Evolutionary conservation across 371 early-diverging fungal species (phyloP).

Genomic region (Actinomortierella wolfii): DNA sequence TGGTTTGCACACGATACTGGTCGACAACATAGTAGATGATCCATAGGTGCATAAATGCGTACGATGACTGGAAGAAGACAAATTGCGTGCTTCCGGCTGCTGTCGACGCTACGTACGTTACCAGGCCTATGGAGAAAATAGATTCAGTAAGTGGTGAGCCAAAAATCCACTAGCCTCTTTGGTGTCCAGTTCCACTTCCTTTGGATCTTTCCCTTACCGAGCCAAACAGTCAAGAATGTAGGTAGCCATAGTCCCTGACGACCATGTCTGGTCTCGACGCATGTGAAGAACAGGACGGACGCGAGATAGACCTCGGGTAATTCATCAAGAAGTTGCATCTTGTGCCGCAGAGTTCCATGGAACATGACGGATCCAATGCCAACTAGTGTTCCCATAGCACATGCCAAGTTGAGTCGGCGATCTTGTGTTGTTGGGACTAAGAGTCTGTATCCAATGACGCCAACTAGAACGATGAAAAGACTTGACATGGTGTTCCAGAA

Average conservation of each 20-base stretch:
- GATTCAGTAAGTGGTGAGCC: no score
- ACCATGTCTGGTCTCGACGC: constrained; percentile 33
- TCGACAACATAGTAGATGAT: no score
- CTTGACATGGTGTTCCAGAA: constrained; percentile 39
- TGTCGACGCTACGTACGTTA: no score
- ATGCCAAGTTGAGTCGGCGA: constrained; percentile 14
- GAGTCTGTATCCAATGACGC: constrained; percentile 6
- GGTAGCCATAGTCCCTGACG: constrained; percentile 32
- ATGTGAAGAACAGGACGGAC: constrained; percentile 27
- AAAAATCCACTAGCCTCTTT: no score
- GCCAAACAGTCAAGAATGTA: constrained; percentile 19
- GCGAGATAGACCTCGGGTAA: constrained; percentile 41
- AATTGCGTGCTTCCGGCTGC: no score
- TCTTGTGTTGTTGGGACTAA: constrained; percentile 4
- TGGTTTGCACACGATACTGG: no score
- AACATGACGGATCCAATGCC: constrained; percentile 36
- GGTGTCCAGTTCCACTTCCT: no score
- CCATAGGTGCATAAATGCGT: no score
- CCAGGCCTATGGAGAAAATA: no score
- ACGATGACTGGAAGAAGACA: no score
- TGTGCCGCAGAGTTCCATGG: constrained; percentile 39
- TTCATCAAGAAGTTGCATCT: constrained; percentile 45
- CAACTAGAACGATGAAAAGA: constrained; percentile 14
- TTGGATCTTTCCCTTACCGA: constrained; percentile 13
- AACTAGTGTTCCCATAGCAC: constrained; percentile 11